Base-by-base conservation (phyloP, 192 early-diverging fungal species). In the Geranomyces variabilis region DNA sequence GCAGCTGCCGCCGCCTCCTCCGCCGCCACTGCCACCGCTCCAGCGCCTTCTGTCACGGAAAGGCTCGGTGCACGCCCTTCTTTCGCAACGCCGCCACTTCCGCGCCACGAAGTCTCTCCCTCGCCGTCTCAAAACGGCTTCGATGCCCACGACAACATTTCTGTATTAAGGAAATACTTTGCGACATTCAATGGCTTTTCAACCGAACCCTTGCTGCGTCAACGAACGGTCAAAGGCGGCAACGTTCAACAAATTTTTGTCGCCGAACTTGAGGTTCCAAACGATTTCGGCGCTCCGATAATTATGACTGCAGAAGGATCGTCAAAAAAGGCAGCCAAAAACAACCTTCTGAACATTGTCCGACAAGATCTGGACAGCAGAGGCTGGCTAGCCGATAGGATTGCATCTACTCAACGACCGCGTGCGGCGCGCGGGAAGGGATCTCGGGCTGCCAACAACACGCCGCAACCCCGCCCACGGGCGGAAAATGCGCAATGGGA, bases 161-260 rank as follows among this genome's bases (percentile, higher is more conserved):
- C 3, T 7, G 5, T 41, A 41, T 10, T 41, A 7, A 41, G 36
- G 36, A 15, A 90, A 62, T 7, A 83, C 81, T 13, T 59, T 70
- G 47, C 85, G 83, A 48, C 90, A 88, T 60, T 85, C 73, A 44
- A 90, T 87, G 72, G 87, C 88, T 41, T 41, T 13, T 17, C 26
- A 29, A 9, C 4, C n/a, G 24, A 24, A 19, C 31, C 57, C 24
- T 15, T 14, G 33, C 41, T 24, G 44, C 56, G 19, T 29, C 28
- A 44, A 1, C 60, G 30, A 41, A 34, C 28, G 15, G 47, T 46
- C 17, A 46, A n/a, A 26, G 15, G 46, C 49, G 70, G 70, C 5
- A 61, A 61, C 19, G 59, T 41, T 19, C 62, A 63, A 29, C 61
- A 64, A 48, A 24, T 46, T 8, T 72, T 72, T 55, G 46, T 55